Percentiles rank a stretch among this genome's conserved stretches.
Evolutionary conservation across 208 protist species (phyloP).

Genomic region (Trypanosoma congolense): DNA sequence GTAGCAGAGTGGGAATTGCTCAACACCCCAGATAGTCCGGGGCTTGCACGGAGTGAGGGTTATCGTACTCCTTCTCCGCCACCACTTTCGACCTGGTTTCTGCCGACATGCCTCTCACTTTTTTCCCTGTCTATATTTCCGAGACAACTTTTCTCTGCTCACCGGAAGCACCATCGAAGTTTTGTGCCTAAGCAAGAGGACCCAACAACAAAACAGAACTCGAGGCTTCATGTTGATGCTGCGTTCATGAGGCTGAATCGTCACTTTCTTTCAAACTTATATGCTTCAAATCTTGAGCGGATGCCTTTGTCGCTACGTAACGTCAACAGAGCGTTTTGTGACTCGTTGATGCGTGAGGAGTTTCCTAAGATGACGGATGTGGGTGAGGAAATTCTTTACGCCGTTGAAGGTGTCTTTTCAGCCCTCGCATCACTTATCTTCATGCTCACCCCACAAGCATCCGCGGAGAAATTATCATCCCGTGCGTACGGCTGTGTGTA

Average conservation of each 20-base stretch:
- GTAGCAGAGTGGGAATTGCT: background rate
- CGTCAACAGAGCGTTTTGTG: constrained; percentile 38
- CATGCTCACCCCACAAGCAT: constrained; percentile 4
- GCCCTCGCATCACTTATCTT: constrained; percentile 10
- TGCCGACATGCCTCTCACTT: constrained; percentile 32
- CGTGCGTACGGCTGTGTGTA: constrained; percentile 1
- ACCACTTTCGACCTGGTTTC: constrained; percentile 13
- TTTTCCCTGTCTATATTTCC: constrained; percentile 34
- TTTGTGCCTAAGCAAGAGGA: constrained; percentile 9
- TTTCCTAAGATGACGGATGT: background rate
- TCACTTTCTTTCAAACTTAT: constrained; percentile 36
- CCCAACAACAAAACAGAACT: background rate
- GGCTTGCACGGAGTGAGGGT: background rate
- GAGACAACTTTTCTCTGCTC: constrained; percentile 30
- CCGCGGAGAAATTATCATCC: background rate
- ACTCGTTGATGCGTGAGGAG: constrained; percentile 12
- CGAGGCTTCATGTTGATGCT: constrained; percentile 30
- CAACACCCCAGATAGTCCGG: background rate
- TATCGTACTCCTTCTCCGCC: background rate
- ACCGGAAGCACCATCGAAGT: constrained; percentile 25
- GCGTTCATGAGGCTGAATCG: constrained; percentile 38
- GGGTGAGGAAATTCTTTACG: constrained; percentile 4
- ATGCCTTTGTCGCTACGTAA: constrained; percentile 42
- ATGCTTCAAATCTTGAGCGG: constrained; percentile 38
- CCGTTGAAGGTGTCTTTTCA: background rate